Evolutionary conservation across 768 basidiomycete genomes (phyloP).

Genomic region (Clitopilus hobsonii): DNA sequence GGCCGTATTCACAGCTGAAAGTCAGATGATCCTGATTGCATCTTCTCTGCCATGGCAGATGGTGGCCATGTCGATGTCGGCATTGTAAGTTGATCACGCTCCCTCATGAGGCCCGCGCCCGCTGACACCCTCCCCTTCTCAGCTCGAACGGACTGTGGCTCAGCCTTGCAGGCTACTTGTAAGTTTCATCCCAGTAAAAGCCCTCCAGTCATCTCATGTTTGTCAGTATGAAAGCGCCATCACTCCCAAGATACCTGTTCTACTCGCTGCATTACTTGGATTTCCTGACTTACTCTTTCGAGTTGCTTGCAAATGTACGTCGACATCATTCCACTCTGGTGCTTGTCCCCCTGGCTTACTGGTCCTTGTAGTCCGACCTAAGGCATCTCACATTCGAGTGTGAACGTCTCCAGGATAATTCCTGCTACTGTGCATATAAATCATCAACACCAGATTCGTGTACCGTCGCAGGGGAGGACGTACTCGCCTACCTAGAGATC

Average conservation of each 20-base stretch:
- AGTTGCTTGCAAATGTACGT: constrained; percentile 29
- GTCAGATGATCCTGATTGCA: constrained; percentile 45
- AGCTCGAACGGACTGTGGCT: constrained; percentile 54
- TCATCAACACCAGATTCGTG: constrained; percentile 38
- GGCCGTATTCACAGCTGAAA: constrained; percentile 47
- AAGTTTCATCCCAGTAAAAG: constrained; percentile 1
- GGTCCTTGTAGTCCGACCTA: constrained; percentile 38
- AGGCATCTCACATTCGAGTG: constrained; percentile 41
- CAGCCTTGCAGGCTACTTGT: constrained; percentile 45
- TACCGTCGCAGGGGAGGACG: constrained; percentile 45
- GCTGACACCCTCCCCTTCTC: background rate
- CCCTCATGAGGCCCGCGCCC: background rate
- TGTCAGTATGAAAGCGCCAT: constrained; percentile 44
- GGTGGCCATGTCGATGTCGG: constrained; percentile 51
- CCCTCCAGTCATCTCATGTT: constrained; percentile 4
- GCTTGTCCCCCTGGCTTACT: constrained; percentile 17
- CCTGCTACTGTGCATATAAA: constrained; percentile 46
- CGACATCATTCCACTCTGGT: background rate
- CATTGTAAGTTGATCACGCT: constrained; percentile 29
- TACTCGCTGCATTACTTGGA: constrained; percentile 54
- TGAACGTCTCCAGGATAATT: constrained; percentile 23
- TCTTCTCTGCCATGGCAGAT: constrained; percentile 52
- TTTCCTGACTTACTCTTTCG: constrained; percentile 41
- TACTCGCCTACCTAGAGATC: constrained; percentile 43
- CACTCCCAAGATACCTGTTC: constrained; percentile 55